phyloP scores from a whole-genome alignment of 495 filamentous ascomycete species.

The Evernia prunastri region DNA sequence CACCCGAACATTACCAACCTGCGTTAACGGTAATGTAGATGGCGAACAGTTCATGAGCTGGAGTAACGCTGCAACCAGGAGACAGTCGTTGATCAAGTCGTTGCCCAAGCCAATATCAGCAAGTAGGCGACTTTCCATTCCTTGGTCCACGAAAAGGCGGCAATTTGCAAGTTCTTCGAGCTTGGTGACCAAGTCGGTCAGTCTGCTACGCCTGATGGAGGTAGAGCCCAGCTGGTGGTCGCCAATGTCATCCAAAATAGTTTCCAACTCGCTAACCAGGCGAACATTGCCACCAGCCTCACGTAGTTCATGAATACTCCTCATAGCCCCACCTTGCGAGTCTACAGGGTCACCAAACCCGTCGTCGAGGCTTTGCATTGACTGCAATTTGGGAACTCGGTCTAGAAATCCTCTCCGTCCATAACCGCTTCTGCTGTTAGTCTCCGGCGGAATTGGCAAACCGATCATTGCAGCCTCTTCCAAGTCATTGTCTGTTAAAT shows the following conservation, averaged over 20 bases:
- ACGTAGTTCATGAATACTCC: slow-evolving; percentile 84
- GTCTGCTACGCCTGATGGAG: slow-evolving; percentile 44
- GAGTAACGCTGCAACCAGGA: slow-evolving; percentile 29
- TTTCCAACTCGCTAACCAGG: slow-evolving; percentile 72
- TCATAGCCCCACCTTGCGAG: slow-evolving; percentile 52
- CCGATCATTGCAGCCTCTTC: slow-evolving; percentile 23
- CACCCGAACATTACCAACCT: slow-evolving; percentile 44
- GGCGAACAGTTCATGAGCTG: slow-evolving; percentile 45
- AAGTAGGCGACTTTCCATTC: slow-evolving; percentile 63
- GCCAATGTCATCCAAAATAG: slow-evolving; percentile 78
- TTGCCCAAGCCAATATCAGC: slow-evolving; percentile 28
- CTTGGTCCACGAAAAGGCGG: slow-evolving; percentile 67
- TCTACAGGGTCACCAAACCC: slow-evolving; percentile 43
- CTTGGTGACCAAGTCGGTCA: slow-evolving; percentile 68
- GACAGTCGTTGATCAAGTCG: slow-evolving; percentile 34
- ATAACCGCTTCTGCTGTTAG: not conserved
- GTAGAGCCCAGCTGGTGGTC: slow-evolving; percentile 41
- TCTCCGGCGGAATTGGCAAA: slow-evolving; percentile 15
- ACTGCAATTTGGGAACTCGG: slow-evolving; percentile 11
- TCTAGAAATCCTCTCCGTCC: slow-evolving; percentile 4
- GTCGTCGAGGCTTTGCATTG: slow-evolving; percentile 12
- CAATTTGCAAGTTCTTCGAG: slow-evolving; percentile 58
- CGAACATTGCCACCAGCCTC: slow-evolving; percentile 79
- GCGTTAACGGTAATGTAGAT: slow-evolving; percentile 43
- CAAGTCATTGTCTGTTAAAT: slow-evolving; percentile 43